Conservation (phyloP, 257 asterid species). For the Dorcoceras hygrometricum region DNA sequence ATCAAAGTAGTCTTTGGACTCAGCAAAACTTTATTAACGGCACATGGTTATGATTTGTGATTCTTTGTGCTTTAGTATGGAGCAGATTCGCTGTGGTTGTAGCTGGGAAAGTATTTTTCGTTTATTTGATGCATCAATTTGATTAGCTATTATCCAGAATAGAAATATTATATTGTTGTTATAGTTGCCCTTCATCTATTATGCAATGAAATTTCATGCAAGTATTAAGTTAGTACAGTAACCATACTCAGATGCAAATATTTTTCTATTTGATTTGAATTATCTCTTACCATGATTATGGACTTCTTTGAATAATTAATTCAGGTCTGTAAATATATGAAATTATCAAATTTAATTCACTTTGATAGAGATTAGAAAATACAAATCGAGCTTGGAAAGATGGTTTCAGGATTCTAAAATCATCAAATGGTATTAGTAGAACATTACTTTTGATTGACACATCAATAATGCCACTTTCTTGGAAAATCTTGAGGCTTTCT, state of each 20-base stretch:
- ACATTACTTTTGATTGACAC: not conserved
- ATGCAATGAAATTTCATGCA: not conserved
- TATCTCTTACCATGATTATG: not conserved
- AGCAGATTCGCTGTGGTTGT: conserved; percentile 7
- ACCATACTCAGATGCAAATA: not conserved
- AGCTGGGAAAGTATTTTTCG: conserved; percentile 7
- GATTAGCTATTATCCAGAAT: not conserved
- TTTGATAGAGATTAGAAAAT: not conserved
- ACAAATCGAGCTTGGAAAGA: not conserved
- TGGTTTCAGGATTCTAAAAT: not conserved
- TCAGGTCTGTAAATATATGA: not conserved
- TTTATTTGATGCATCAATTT: not conserved
- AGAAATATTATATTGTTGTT: not conserved
- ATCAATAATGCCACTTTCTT: not conserved
- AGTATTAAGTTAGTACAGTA: conserved; percentile 1
- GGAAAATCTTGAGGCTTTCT: conserved; percentile 10
- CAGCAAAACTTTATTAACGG: not conserved
- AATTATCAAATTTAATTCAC: not conserved
- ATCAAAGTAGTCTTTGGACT: conserved; percentile 13
- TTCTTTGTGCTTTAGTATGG: conserved; percentile 10
- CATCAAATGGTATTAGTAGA: not conserved
- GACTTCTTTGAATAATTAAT: not conserved
- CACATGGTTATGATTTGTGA: not conserved
- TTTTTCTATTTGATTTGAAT: not conserved
- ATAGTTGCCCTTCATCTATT: not conserved